Percentiles rank a stretch among this genome's conserved stretches.
phyloP scores from a whole-genome alignment of 306 rosid species.

The Malus sylvestris region DNA sequence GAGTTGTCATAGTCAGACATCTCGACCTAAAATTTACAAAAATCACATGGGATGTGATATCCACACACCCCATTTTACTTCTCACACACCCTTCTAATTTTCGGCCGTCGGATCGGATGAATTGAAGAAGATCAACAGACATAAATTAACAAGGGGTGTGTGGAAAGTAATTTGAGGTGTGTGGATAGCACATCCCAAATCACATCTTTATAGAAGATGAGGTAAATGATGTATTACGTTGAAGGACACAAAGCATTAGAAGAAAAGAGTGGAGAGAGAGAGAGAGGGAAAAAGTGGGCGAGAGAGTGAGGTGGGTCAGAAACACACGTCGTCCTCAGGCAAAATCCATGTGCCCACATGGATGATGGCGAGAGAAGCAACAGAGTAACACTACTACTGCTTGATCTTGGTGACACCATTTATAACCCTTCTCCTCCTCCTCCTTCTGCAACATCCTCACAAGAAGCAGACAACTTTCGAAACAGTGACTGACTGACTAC shows the following conservation, averaged over 20 bases:
- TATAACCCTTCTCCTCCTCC: slow-evolving; percentile 12
- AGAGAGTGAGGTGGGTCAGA: slow-evolving; percentile 42
- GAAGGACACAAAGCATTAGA: background rate
- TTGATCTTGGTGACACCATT: slow-evolving; percentile 23
- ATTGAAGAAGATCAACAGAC: too few relatives aligned
- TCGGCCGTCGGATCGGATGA: too few relatives aligned
- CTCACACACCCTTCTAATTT: too few relatives aligned
- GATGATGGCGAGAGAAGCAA: slow-evolving; percentile 34
- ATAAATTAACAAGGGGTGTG: too few relatives aligned
- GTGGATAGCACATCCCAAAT: too few relatives aligned
- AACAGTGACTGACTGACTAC: background rate
- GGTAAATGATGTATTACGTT: background rate
- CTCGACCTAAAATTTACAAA: background rate
- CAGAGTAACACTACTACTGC: slow-evolving; percentile 1
- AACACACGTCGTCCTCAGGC: slow-evolving; percentile 86
- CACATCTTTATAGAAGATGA: background rate
- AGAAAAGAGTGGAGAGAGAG: background rate
- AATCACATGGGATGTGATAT: too few relatives aligned
- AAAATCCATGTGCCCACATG: slow-evolving; percentile 98
- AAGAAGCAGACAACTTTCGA: background rate
- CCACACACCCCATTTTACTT: too few relatives aligned
- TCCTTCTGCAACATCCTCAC: background rate
- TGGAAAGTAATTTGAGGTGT: too few relatives aligned
- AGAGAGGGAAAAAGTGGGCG: slow-evolving; percentile 21
- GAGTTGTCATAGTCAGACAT: too few relatives aligned